Evolutionary conservation across 495 filamentous ascomycete genomes (phyloP).

Genomic region (Penicillium tannophilum): DNA sequence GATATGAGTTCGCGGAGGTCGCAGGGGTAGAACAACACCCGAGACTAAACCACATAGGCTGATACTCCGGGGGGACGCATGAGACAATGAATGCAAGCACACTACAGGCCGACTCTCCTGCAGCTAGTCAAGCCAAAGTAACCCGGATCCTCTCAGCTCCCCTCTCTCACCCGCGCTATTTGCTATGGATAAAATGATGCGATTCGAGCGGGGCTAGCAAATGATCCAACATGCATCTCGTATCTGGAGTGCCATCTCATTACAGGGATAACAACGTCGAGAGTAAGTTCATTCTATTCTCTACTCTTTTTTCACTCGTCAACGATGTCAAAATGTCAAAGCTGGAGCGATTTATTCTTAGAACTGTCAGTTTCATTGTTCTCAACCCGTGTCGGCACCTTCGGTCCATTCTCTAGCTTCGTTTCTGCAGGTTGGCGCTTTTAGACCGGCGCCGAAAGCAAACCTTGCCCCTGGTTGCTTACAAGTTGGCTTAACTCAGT

Average conservation of each 20-base stretch:
- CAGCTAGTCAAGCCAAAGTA: slow-evolving; percentile 6
- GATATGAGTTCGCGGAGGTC: background rate
- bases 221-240: background rate
- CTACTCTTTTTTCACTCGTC: background rate
- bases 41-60: background rate
- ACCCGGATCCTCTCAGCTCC: slow-evolving; percentile 10
- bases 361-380: slow-evolving; percentile 1
- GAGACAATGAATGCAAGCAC: slow-evolving; percentile 6
- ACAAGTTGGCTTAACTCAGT: background rate
- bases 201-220: background rate
- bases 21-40: background rate
- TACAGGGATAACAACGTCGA: too few relatives aligned
- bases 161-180: background rate
- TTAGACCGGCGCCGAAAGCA: background rate
- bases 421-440: background rate
- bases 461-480: background rate
- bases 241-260: too few relatives aligned
- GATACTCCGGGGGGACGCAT: slow-evolving; percentile 3
- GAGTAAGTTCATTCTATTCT: background rate
- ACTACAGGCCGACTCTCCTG: slow-evolving; percentile 17
- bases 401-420: background rate
- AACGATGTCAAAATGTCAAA: slow-evolving; percentile 10
- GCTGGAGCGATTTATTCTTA: background rate
- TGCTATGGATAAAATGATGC: background rate
- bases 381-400: background rate